Evolutionary conservation across 352 stramenopile genomes (phyloP), one percentile per base, ranked within the genome.

Genomic region (Globisporangium okanoganense): DNA sequence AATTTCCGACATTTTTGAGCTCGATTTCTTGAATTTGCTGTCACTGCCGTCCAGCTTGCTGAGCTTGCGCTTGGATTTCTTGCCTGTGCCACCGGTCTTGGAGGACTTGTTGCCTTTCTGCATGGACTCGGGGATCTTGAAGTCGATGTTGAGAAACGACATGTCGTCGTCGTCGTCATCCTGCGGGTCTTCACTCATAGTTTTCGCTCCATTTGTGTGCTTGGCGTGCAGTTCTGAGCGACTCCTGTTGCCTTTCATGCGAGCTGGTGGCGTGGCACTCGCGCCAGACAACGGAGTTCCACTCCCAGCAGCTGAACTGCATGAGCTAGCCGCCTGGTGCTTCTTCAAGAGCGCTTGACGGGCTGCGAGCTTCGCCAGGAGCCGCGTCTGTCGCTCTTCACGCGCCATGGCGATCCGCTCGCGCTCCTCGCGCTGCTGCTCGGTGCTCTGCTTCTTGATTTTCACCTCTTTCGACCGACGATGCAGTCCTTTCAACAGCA

Each of bases 321-420:
- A n/a, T 9, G 24, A 44, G n/a, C 16, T 8, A 9, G 44, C 1
- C 25, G 41, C 12, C 5, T 65, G 25, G 0, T 24, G 5, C 18
- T 62, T 70, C 62, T 56, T 61, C n/a, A 51, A 2, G 8, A 51
- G 45, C 14, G 13, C n/a, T 27, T 68, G 33, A 12, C 73, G 65
- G 51, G 18, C 31, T 12, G 67, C 62, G 53, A 80, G 63, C 60
- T 92, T 90, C 18, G 71, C 48, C 13, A 79, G 59, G 2, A 95
- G 25, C 22, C 76, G 67, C 20, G 71, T 62, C 9, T 87, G 75
- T 18, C 83, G 62, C 65, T 94, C 85, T 61, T 93, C 85, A n/a
- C 81, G 75, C 49, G 70, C 64, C 83, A 95, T 90, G 0, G 73
- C 65, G 22, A 83, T 69, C 14, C 79, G 71, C 58, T 95, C 85